Evolutionary conservation across 2,329 filamentous ascomycete species (phyloP).

Genomic region (Penicillium sp.): DNA sequence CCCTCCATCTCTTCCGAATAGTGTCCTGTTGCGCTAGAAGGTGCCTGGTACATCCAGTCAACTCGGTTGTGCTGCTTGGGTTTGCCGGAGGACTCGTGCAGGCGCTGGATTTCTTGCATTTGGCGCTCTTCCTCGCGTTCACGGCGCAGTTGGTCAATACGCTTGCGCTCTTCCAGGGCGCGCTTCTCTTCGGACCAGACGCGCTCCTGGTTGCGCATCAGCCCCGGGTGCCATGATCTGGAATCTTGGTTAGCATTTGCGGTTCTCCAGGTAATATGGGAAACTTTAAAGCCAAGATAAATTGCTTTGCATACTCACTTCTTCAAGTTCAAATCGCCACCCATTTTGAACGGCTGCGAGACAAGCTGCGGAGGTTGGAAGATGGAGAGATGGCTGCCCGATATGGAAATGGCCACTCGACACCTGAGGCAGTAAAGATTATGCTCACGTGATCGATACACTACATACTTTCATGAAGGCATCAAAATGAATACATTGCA

Average conservation of each 20-base stretch:
- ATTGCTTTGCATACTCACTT: constrained; percentile 47
- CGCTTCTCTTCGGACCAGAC: constrained; percentile 91
- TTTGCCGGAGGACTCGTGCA: constrained; percentile 85
- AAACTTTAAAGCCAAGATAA: neutral
- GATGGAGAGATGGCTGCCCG: constrained; percentile 4
- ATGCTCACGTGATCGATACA: constrained; percentile 5
- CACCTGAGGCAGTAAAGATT: constrained; percentile 1
- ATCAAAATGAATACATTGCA: neutral
- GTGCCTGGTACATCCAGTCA: constrained; percentile 97
- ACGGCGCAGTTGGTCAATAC: constrained; percentile 82
- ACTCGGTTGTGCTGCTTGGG: constrained; percentile 75
- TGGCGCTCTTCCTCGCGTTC: constrained; percentile 91
- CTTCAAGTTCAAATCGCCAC: constrained; percentile 92
- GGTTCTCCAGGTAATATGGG: neutral
- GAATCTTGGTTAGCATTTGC: constrained; percentile 18
- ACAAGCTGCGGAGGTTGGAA: neutral
- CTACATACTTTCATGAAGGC: neutral
- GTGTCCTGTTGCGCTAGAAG: constrained; percentile 68
- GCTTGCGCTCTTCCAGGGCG: constrained; percentile 89
- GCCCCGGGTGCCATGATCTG: constrained; percentile 81
- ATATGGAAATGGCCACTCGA: constrained; percentile 6
- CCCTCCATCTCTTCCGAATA: constrained; percentile 80
- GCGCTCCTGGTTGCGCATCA: constrained; percentile 82
- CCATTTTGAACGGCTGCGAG: constrained; percentile 57
- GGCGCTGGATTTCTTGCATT: constrained; percentile 81